Base-by-base conservation (phyloP, 1,284 basidiomycete genomes). In the Cystobasidiaceae sp. region DNA sequence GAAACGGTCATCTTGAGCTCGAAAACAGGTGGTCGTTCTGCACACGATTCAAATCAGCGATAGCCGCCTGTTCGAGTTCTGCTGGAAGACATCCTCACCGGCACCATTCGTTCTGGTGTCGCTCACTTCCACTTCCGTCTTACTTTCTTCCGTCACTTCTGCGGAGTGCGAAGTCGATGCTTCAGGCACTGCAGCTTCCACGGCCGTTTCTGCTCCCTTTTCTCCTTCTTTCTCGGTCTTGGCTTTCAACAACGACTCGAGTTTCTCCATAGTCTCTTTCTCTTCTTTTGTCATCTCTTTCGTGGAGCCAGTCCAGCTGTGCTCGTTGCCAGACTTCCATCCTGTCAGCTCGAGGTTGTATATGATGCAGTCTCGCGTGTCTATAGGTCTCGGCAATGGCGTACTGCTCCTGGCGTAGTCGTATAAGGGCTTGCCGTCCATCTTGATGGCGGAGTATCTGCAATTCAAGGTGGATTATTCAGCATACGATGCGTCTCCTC, bases 401-500 rank as follows among this genome's bases (percentile, higher is more conserved):
- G 88, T 87, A 8, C 88, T 88, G 74, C 88, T 83, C 3, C 96
- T 85, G 13, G 96, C 96, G 75, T 98, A 99, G 74, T 98, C 94
- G 76, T 98, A 93, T 30, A 98, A 77, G 1, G 91, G 89, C 77
- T 85, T 93, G 1, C 96, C 96, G 72, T 98, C 93, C 90, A 98
- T 98, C 77, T 97, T 94, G 44, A 98, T 81, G 0, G 96, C 96
- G 11, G 94, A 98, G 78, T 94, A 99, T 75, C 93, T 97, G 70
- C 13, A 19, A 25, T 41, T 9, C 27, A 27, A 19, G 13, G 17
- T 19, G n/a, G n/a, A n/a, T n/a, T n/a, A n/a, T n/a, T n/a, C n/a
- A n/a, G n/a, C n/a, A n/a, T n/a, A n/a, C n/a, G n/a, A n/a, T n/a
- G n/a, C n/a, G 23, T 23, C 23, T 21, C 46, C 2, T 15, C 6